A percentile compares a stretch with the other conserved stretches of the same genome.
These are phyloP conservation scores for Psilocybe cubensis DNA, from an alignment of 768 basidiomycete genomes.

Conservation along the genomic window DNA sequence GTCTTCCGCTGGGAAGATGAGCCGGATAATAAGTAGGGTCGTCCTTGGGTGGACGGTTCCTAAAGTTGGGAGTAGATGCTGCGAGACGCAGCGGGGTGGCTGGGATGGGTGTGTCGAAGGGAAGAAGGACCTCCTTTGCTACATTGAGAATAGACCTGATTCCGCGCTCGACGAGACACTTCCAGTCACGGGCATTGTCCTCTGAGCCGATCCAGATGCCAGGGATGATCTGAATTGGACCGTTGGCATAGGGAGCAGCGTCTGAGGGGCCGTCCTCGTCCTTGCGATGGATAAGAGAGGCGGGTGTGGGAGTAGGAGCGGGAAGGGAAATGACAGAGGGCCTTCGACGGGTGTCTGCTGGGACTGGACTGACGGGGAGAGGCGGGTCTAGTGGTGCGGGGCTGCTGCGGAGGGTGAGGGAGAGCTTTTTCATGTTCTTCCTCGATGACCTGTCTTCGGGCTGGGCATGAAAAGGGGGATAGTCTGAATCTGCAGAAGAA, in stretches of 20 bases:
- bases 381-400: constrained; percentile 37
- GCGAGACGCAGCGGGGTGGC: constrained; percentile 58
- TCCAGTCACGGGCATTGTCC: constrained; percentile 88
- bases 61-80: constrained; percentile 71
- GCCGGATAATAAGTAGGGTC: constrained; percentile 68
- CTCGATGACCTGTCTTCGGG: constrained; percentile 41
- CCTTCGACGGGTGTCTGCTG: constrained; percentile 61
- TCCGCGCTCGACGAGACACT: constrained; percentile 64
- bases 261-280: constrained; percentile 63
- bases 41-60: constrained; percentile 31
- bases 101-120: constrained; percentile 54
- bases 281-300: constrained; percentile 60
- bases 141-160: constrained; percentile 89
- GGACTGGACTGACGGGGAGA: constrained; percentile 30
- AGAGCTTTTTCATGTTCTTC: constrained; percentile 80
- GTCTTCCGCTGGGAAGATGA: constrained; percentile 69
- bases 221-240: constrained; percentile 84
- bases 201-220: constrained; percentile 91
- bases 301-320: constrained; percentile 48
- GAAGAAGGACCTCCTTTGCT: constrained; percentile 86
- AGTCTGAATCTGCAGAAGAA: constrained; percentile 59
- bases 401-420: constrained; percentile 53
- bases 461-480: constrained; percentile 38
- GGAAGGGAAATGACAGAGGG: constrained; percentile 76
- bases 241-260: constrained; percentile 73